Evolutionary conservation across 192 early-diverging fungal species (phyloP).

Genomic region (Linnemannia hyalina): DNA sequence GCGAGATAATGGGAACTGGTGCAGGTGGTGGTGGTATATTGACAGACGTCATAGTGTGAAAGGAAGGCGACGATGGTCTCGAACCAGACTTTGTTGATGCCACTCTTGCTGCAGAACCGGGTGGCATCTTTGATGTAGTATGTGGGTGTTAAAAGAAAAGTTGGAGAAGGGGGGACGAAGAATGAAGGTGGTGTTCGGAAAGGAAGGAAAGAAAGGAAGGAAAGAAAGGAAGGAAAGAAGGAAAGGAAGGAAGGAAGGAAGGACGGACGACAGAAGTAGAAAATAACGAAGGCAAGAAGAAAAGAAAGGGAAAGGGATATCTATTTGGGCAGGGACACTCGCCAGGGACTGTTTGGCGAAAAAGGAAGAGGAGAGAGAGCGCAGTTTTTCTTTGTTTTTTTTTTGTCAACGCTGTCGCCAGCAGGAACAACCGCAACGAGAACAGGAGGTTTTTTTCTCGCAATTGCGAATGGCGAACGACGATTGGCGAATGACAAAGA

Average conservation of each 20-base stretch:
- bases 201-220: too few relatives aligned
- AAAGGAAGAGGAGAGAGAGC: too few relatives aligned
- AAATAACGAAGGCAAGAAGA: neutral
- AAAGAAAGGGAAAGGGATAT: neutral
- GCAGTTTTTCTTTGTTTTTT: too few relatives aligned
- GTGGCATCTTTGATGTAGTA: neutral
- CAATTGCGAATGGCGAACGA: too few relatives aligned
- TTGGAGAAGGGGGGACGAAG: neutral
- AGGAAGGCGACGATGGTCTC: neutral
- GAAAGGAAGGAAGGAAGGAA: neutral
- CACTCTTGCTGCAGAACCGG: too few relatives aligned
- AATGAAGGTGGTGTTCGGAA: neutral
- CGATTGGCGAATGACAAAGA: too few relatives aligned
- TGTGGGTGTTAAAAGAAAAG: neutral
- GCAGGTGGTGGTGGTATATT: neutral
- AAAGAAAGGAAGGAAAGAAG: neutral
- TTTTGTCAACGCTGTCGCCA: too few relatives aligned
- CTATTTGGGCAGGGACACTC: too few relatives aligned
- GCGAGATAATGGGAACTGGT: neutral
- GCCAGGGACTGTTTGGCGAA: too few relatives aligned
- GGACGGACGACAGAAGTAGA: neutral
- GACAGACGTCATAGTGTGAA: neutral
- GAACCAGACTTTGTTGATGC: neutral
- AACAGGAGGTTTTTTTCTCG: too few relatives aligned
- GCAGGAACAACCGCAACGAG: too few relatives aligned